Base-by-base conservation (phyloP, 2,329 filamentous ascomycete species). In the Shiraia sp. region DNA sequence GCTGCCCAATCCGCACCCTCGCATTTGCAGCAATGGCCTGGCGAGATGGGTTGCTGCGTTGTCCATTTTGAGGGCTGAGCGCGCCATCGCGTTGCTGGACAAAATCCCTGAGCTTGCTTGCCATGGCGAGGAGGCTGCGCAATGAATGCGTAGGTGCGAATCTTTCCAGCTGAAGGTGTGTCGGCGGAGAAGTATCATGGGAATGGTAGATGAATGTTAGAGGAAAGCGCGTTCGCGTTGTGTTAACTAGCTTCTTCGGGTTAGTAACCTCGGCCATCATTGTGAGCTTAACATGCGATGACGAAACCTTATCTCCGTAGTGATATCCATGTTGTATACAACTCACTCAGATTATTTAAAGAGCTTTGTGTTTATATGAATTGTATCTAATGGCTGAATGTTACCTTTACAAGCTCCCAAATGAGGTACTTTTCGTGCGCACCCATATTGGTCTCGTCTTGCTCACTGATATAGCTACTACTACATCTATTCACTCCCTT, bases 401-500 rank as follows among this genome's bases (percentile, higher is more conserved):
- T 24, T 50, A 65, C 30, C 47, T 70, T 12, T 64, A 66, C 40
- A 61, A 55, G 28, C 63, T 72, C 22, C 68, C 69, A 12, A 71
- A 71, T 40, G 68, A 70, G 56, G 67, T 61, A 57, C 28, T 40
- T 39, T 7, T 23, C 26, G 26, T 19, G n/a, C 14, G 10, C 6
- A 19, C 29, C 28, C 12, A 36, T 41, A 19, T 15, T 10, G 24
- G n/a, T 27, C 28, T 13, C 32, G 12, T 8, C 23, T 24, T 40
- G 44, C 49, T 63, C 46, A 66, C 31, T 13, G 26, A 47, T 15
- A 19, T 43, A 70, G 66, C 54, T 78, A 26, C 68, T 78, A 26
- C 60, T 76, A 29, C 65, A 70, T 32, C 62, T 76, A 45, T 65
- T 78, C 38, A 59, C 59, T 22, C 59, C 66, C 9, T 61, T 75